Evolutionary conservation across 2,329 filamentous ascomycete species (phyloP), one percentile per base, ranked within the genome.

Genomic region (Elsinoe perseae): DNA sequence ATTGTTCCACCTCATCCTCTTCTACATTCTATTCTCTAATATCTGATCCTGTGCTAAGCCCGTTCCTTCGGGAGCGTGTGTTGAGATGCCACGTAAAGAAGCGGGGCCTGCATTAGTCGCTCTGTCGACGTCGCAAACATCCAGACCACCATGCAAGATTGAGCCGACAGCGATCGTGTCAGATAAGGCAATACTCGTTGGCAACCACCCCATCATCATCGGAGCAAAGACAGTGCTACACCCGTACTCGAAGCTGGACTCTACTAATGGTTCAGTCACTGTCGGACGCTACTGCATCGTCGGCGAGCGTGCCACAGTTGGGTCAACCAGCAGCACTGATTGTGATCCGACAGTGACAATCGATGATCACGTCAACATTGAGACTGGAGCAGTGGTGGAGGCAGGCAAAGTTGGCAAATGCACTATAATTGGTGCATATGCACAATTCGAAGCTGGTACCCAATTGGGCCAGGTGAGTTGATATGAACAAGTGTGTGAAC

Each of bases 221-320:
- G 85, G 85, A 57, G 79, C 87, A 21, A 84, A 89, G 65, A 85
- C 83, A 2, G 81, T 96, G 5, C 73, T 98, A n/a, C 92, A 97
- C 65, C 91, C 93, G 1, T 87, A 91, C 50, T 82, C 85, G 14
- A 83, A 66, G 52, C 66, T 77, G 27, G 69, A 67, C 34, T 73
- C 74, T 36, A 66, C 69, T 1, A 56, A 68, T 16, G 72, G 71
- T n/a, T 68, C 69, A 1, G 72, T 77, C 1, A 68, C 68, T 16
- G 65, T 78, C 6, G 74, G 73, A 0, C 68, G 70, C 42, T 70
- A 72, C 23, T 93, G 87, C 64, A 86, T 95, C 44, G 78, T 97
- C 42, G 83, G 86, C 63, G 93, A 97, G 65, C 76, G 76, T 32
- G 73, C 73, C 14, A 64, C 69, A 20, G 65, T 77, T 58, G 58